Percentiles rank a stretch among this genome's conserved stretches.
phyloP scores from a whole-genome alignment of 2,329 filamentous ascomycete genomes.

The Sarocladium oryzae region DNA sequence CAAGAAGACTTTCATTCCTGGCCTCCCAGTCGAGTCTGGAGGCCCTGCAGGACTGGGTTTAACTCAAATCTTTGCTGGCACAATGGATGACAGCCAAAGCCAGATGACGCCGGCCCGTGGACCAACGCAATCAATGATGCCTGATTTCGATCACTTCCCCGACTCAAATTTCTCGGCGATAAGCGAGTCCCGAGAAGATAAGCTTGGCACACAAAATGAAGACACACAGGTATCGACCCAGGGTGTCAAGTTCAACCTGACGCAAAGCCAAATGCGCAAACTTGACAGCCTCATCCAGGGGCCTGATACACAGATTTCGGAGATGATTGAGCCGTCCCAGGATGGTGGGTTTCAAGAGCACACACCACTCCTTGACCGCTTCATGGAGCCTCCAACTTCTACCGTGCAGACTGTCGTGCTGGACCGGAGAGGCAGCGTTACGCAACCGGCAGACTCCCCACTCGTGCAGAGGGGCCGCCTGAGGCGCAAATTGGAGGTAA shows the following conservation, averaged over 20 bases:
- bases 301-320: conserved; percentile 55
- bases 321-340: conserved; percentile 71
- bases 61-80: conserved; percentile 86
- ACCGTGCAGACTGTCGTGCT: conserved; percentile 63
- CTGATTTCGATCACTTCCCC: conserved; percentile 49
- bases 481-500: conserved; percentile 33
- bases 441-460: conserved; percentile 52
- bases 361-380: conserved; percentile 64
- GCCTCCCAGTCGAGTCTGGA: conserved; percentile 45
- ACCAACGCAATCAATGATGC: conserved; percentile 43
- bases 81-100: conserved; percentile 59
- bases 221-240: conserved; percentile 32
- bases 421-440: conserved; percentile 28
- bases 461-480: conserved; percentile 54
- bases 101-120: conserved; percentile 29
- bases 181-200: conserved; percentile 48
- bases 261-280: conserved; percentile 53
- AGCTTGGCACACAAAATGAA: conserved; percentile 40
- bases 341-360: conserved; percentile 70
- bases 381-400: conserved; percentile 57
- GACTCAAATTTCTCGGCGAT: conserved; percentile 57
- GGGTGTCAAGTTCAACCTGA: conserved; percentile 48
- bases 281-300: conserved; percentile 50
- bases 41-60: conserved; percentile 63
- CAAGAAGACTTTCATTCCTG: conserved; percentile 64